Base-by-base conservation (phyloP, 768 basidiomycete species). In the Podaxis sp. region DNA sequence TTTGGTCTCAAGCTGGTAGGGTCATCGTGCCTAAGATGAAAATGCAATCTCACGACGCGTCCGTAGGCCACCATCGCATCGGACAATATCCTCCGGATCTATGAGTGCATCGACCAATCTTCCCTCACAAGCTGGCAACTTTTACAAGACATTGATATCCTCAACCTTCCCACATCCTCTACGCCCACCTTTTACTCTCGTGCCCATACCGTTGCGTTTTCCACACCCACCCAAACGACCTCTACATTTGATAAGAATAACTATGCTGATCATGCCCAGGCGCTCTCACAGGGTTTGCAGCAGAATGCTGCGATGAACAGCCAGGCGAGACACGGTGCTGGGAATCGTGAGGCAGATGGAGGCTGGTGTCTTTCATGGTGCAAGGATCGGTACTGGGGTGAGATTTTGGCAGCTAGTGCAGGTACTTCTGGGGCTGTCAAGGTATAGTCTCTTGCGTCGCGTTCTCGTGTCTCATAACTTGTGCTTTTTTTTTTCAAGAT, bases 301-400 rank as follows among this genome's bases (percentile, higher is more conserved):
- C 76, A 77, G 60, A 64, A 68, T 9, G 47, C 62, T 10, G 52
- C 55, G 6, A 51, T 62, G 4, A 55, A 72, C 63, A 52, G 68
- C 65, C 53, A 66, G 62, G 27, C 66, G 44, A 64, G 78, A 59
- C 74, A 77, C 14, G 81, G 83, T 0, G 62, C 76, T 23, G 88
- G 85, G 0, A 87, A 84, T 65, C 79, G 89, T 44, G 91, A 95
- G 71, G 93, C 93, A 2, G 88, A 93, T 57, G 93, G 93, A 3
- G 95, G 91, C 1, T 98, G 94, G 94, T 90, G 88, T 59, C 73
- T 99, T 46, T 90, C 89, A 6, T 99, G 95, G 95, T 98, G 95
- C 73, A 93, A 93, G 69, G 97, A 98, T 67, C 81, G 83, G 62
- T 97, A 95, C 73, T 97, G 95, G 95, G 96, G 96, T 1, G 91